Conservation (phyloP, 2,329 filamentous ascomycete genomes). For the Alternaria triticimaculans region DNA sequence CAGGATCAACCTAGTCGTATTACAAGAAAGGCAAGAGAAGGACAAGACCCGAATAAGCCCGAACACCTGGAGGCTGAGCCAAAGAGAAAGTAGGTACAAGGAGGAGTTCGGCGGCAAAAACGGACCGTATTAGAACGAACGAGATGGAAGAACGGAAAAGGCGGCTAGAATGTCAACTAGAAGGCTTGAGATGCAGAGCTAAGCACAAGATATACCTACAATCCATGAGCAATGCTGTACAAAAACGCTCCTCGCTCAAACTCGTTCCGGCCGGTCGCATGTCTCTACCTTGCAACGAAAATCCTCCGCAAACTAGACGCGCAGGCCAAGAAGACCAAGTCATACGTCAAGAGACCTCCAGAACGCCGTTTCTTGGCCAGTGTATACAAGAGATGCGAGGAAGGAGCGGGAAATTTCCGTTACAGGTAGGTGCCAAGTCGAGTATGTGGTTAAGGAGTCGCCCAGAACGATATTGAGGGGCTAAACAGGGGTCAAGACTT, state of each 20-base stretch:
- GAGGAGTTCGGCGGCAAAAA: not conserved
- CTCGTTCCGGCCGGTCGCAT: not conserved
- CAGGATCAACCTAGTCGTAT: slow-evolving; percentile 21
- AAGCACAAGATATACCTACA: slow-evolving; percentile 22
- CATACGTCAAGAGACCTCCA: slow-evolving; percentile 26
- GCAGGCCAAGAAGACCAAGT: slow-evolving; percentile 39
- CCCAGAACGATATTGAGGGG: slow-evolving; percentile 16
- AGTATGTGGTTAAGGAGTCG: slow-evolving; percentile 1
- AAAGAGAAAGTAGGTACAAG: slow-evolving; percentile 5
- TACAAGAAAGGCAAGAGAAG: slow-evolving; percentile 12
- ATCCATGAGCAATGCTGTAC: not conserved
- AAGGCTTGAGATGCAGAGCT: slow-evolving; percentile 1
- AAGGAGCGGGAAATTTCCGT: slow-evolving; percentile 8
- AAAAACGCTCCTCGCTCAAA: not conserved
- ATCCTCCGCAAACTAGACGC: slow-evolving; percentile 12
- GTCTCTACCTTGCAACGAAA: not conserved
- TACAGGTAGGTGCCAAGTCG: slow-evolving; percentile 16
- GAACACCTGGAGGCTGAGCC: slow-evolving; percentile 16
- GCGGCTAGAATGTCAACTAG: not conserved
- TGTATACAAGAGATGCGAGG: slow-evolving; percentile 10
- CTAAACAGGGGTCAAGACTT: slow-evolving; percentile 25
- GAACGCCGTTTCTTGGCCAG: slow-evolving; percentile 17
- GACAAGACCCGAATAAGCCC: slow-evolving; percentile 5
- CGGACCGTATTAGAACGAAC: not conserved
- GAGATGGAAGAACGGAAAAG: slow-evolving; percentile 4